A percentile compares a stretch with the other conserved stretches of the same genome.
Conservation (phyloP, 805 yeast species). For the Starmerella potacharoeniae region DNA sequence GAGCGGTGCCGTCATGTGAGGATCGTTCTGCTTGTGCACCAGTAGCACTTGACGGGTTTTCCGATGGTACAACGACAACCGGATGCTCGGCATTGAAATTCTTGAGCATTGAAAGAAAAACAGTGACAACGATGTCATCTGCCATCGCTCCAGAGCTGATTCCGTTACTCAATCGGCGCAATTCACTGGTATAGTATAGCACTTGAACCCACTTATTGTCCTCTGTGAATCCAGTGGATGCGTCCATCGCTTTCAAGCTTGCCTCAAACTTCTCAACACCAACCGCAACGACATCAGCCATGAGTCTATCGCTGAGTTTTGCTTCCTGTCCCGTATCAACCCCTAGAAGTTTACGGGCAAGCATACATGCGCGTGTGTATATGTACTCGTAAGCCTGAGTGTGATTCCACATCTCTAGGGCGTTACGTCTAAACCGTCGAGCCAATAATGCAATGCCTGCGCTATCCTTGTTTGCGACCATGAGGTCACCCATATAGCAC, state of each 20-base stretch:
- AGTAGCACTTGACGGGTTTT: not conserved
- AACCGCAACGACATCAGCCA: slow-evolving; percentile 36
- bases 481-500: slow-evolving; percentile 46
- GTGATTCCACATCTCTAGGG: slow-evolving; percentile 61
- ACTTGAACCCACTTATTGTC: slow-evolving; percentile 10
- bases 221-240: not conserved
- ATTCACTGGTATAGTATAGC: slow-evolving; percentile 11
- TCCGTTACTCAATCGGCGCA: slow-evolving; percentile 11
- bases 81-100: not conserved
- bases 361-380: slow-evolving; percentile 41
- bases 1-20: not conserved
- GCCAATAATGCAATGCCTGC: slow-evolving; percentile 48
- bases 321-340: slow-evolving; percentile 28
- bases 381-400: slow-evolving; percentile 55
- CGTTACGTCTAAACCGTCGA: slow-evolving; percentile 65
- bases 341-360: slow-evolving; percentile 37
- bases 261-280: slow-evolving; percentile 30
- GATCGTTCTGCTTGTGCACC: not conserved
- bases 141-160: slow-evolving; percentile 14
- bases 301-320: slow-evolving; percentile 41
- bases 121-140: slow-evolving; percentile 13
- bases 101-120: slow-evolving; percentile 4
- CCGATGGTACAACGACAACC: not conserved
- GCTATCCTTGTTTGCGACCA: slow-evolving; percentile 45
- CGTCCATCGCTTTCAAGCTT: slow-evolving; percentile 4